Evolutionary conservation across 306 rosid species (phyloP).

Genomic region (Senna siamea): DNA sequence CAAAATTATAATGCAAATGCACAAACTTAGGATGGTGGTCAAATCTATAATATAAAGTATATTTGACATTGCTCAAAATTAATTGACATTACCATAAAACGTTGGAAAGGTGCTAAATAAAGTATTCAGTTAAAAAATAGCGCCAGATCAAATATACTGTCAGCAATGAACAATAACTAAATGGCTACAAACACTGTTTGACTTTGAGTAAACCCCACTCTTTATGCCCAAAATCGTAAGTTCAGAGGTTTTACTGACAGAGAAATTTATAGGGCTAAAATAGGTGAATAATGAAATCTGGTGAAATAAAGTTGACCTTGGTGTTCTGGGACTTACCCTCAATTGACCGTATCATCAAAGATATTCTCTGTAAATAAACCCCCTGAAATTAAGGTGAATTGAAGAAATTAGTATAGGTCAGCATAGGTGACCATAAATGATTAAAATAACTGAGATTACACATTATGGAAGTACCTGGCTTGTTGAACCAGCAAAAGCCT

Average conservation of each 20-base stretch:
- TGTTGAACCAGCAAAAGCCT: not conserved
- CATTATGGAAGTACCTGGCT: constrained; percentile 43
- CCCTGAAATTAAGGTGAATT: not conserved
- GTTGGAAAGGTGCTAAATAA: no score
- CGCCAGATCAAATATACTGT: not conserved
- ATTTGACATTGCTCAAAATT: no score
- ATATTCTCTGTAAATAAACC: constrained; percentile 22
- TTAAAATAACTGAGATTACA: not conserved
- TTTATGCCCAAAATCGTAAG: not conserved
- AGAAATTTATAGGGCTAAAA: not conserved
- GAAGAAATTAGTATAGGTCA: not conserved
- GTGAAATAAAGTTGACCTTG: constrained; percentile 31
- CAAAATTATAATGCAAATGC: no score
- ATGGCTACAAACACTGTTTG: not conserved
- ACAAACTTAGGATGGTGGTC: no score
- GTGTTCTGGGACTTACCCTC: constrained; percentile 49
- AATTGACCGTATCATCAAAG: constrained; percentile 10
- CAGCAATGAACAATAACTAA: not conserved
- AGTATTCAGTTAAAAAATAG: not conserved
- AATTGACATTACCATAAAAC: no score
- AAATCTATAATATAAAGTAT: no score
- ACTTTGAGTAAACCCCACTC: not conserved
- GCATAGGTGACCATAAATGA: not conserved
- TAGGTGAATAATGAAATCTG: constrained; percentile 34
- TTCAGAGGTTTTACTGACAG: constrained; percentile 29